Evolutionary conservation across 441 rosid species (phyloP).

Genomic region (Bocquillonia castaneifolia): DNA sequence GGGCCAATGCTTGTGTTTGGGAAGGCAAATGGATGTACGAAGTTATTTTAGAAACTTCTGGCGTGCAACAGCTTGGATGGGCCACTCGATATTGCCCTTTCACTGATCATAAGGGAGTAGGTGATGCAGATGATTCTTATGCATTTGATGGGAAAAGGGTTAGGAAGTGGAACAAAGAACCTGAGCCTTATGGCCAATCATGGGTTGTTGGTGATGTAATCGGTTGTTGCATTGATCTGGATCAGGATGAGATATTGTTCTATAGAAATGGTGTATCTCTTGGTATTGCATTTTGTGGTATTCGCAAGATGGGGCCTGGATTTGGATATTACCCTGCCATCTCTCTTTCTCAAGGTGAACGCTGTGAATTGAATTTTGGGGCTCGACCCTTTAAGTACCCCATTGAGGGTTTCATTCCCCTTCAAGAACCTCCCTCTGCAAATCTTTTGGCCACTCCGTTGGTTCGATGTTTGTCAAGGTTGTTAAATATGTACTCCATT

Average conservation of each 20-base stretch:
- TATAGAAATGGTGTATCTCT: slow-evolving; percentile 80
- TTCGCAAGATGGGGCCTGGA: slow-evolving; percentile 77
- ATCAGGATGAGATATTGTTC: slow-evolving; percentile 65
- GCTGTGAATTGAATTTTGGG: slow-evolving; percentile 86
- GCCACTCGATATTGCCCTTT: slow-evolving; percentile 84
- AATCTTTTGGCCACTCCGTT: slow-evolving; percentile 46
- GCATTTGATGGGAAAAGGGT: slow-evolving; percentile 97
- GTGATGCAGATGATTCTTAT: slow-evolving; percentile 96
- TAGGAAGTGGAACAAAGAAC: slow-evolving; percentile 83
- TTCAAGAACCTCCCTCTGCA: slow-evolving; percentile 57
- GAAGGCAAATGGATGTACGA: slow-evolving; percentile 99
- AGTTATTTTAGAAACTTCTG: slow-evolving; percentile 82
- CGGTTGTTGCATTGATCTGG: slow-evolving; percentile 87
- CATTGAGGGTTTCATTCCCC: slow-evolving; percentile 60
- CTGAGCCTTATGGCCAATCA: slow-evolving; percentile 75
- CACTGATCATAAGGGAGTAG: slow-evolving; percentile 90
- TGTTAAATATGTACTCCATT: slow-evolving; percentile 45
- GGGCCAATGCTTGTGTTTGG: slow-evolving; percentile 91
- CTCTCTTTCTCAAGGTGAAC: slow-evolving; percentile 91
- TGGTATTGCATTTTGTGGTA: slow-evolving; percentile 80
- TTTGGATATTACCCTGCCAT: slow-evolving; percentile 88
- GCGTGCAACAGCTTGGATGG: slow-evolving; percentile 95
- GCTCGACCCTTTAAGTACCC: slow-evolving; percentile 76
- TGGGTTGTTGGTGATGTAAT: slow-evolving; percentile 96
- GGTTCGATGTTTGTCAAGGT: slow-evolving; percentile 68